Evolutionary conservation across 148 eudicot genomes (phyloP), one percentile per base, ranked within the genome.

Genomic region (Polygonum aviculare): DNA sequence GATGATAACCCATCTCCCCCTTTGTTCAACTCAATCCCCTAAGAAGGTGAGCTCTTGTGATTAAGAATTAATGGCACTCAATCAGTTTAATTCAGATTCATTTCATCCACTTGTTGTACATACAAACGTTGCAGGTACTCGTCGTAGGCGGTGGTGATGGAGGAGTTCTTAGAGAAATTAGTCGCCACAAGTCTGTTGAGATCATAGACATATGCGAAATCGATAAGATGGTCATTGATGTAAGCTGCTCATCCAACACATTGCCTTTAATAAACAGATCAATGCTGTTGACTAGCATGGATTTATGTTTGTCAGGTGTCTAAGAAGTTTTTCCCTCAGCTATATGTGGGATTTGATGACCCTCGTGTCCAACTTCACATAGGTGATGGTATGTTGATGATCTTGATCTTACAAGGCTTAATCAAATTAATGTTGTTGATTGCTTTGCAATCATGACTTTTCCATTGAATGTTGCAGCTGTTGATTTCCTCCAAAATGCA

Each of bases 101-200:
- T 19, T 40, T 14, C 12, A 14, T 36, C 1, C 31, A 26, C 31
- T 26, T 26, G 31, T 26, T 26, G 31, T 26, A 26, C 31, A 26
- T 26, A 26, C 31, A 26, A 26, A 26, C 31, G 45, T 36, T 83
- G 87, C 86, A 94, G 98, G 96, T 94, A 80, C 87, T 94, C 76
- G 97, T 94, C 22, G 98, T 94, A 16, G 98, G 98, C 77, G 98
- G 98, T 75, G 98, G 98, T 82, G 98, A 94, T 78, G 98, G 98
- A 80, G 98, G 98, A 70, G 98, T 94, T 79, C 93, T 94, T 74
- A 85, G 98, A 79, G 98, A 94, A 86, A 88, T 94, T 76, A 72
- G 86, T 75, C 98, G 98, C 51, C 97, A 94, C 79, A 82, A 81
- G 65, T 94, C 98, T 69, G 98, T 92, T 83, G 93, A 92, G 81